These are phyloP conservation scores for Pleurotus eryngii DNA, from an alignment of 768 basidiomycete species.

Conservation along the genomic window DNA sequence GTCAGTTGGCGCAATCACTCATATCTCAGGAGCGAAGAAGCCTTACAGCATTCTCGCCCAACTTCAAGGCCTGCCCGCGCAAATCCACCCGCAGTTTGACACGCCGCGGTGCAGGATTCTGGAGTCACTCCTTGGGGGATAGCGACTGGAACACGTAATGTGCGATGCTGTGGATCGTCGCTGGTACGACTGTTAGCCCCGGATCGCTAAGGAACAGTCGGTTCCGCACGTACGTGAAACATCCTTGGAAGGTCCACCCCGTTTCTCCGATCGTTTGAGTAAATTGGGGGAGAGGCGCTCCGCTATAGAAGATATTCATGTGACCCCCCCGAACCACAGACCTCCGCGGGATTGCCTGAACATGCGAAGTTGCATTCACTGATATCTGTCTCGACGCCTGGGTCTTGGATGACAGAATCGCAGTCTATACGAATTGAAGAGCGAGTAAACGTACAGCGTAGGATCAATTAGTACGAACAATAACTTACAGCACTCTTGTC, in stretches of 20 bases:
- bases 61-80: constrained; percentile 43
- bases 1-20: neutral
- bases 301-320: constrained; percentile 55
- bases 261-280: constrained; percentile 41
- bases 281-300: constrained; percentile 44
- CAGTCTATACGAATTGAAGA: no score
- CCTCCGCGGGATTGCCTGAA: constrained; percentile 49
- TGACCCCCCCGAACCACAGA: constrained; percentile 50
- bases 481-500: constrained; percentile 43
- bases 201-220: neutral
- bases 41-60: constrained; percentile 47
- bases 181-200: constrained; percentile 14
- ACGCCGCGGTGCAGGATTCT: constrained; percentile 47
- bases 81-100: constrained; percentile 37
- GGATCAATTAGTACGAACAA: neutral
- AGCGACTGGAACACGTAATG: constrained; percentile 30
- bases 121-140: constrained; percentile 44
- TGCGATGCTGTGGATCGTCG: constrained; percentile 30
- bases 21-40: neutral
- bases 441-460: no score
- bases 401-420: constrained; percentile 20
- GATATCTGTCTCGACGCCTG: constrained; percentile 37
- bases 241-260: constrained; percentile 60
- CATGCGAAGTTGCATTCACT: constrained; percentile 53
- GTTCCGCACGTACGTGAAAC: constrained; percentile 47